These are phyloP conservation scores for Talaromyces albobiverticillius DNA, from an alignment of 2,329 filamentous ascomycete genomes.

Conservation along the genomic window DNA sequence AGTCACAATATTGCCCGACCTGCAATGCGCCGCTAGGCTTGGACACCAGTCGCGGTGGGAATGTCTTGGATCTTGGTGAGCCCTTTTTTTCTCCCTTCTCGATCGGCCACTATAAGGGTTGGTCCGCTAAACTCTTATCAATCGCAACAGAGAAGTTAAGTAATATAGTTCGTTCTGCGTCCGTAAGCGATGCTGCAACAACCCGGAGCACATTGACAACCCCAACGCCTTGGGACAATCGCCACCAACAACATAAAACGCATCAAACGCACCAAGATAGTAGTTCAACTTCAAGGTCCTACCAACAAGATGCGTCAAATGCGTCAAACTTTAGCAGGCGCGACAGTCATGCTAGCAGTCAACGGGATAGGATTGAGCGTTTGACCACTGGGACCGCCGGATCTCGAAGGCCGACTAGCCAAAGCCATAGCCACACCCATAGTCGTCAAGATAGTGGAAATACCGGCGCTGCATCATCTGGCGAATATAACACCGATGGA, in stretches of 20 bases:
- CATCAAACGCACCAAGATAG: conserved; percentile 32
- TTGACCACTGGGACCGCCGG: conserved; percentile 34
- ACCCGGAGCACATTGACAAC: conserved; percentile 53
- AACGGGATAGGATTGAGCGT: conserved; percentile 46
- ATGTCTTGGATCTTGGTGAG: conserved; percentile 85
- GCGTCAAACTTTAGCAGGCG: conserved; percentile 25
- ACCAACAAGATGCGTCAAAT: conserved; percentile 9
- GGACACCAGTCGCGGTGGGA: conserved; percentile 88
- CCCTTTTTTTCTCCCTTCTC: too few species aligned
- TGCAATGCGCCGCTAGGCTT: conserved; percentile 89
- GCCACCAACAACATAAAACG: conserved; percentile 28
- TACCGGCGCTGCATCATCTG: conserved; percentile 58
- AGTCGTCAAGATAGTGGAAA: conserved; percentile 67
- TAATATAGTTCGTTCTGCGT: conserved; percentile 82
- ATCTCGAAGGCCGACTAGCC: conserved; percentile 24
- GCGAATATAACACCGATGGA: conserved; percentile 75
- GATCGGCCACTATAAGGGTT: too few species aligned
- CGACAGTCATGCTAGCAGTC: conserved; percentile 39
- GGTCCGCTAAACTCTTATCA: neutral
- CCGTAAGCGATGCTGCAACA: conserved; percentile 60
- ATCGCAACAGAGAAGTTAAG: conserved; percentile 77
- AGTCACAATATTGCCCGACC: conserved; percentile 89
- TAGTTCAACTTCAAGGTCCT: conserved; percentile 15
- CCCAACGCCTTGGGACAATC: conserved; percentile 58
- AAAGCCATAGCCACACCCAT: conserved; percentile 55